Base-by-base conservation (phyloP, 139 green algal genomes). In the Zygnema cylindricum region DNA sequence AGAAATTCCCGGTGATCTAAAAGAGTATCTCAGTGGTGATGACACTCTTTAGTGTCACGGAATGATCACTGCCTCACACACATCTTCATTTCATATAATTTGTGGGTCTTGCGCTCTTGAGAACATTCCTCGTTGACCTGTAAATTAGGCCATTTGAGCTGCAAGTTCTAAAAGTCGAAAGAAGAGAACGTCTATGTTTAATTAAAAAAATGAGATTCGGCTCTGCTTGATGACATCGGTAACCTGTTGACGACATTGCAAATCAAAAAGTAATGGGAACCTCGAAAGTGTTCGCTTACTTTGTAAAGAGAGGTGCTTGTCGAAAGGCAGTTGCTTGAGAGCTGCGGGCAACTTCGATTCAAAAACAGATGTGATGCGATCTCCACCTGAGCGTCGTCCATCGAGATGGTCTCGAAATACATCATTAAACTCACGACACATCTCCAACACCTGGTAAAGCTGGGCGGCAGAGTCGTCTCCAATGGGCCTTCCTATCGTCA, bases 331-430 rank as follows among this genome's bases (percentile, higher is more conserved):
- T 79, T 73, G 38, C 33, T 88, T 85, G 1, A 92, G 25, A 2
- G 82, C 73, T 21, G 54, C 49, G 0, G 69, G 41, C 71, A 92
- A 85, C 33, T 82, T 86, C 25, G 42, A 35, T 23, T 89, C 38
- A 87, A 98, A 98, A 57, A 97, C 94, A 91, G 95, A 92, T 16
- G 94, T 88, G 75, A 98, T 96, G 82, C 95, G 94, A 2, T 97
- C 96, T 0, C 96, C 96, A 0, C 96, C 96, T 2, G 69, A 41
- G 16, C 84, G 82, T 36, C 82, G 21, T 55, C 85, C 42, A 33
- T 92, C 77, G 33, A 90, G 55, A 33, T 77, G 76, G 1, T 83
- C 40, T 32, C 69, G 22, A 42, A 88, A 90, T 23, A 49, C 76
- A n/a, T 88, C 32, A 30, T 92, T 81, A 54, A 92, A 92, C 0